Conservation (phyloP, 306 rosid species). For the Amphicarpaea edgeworthii region DNA sequence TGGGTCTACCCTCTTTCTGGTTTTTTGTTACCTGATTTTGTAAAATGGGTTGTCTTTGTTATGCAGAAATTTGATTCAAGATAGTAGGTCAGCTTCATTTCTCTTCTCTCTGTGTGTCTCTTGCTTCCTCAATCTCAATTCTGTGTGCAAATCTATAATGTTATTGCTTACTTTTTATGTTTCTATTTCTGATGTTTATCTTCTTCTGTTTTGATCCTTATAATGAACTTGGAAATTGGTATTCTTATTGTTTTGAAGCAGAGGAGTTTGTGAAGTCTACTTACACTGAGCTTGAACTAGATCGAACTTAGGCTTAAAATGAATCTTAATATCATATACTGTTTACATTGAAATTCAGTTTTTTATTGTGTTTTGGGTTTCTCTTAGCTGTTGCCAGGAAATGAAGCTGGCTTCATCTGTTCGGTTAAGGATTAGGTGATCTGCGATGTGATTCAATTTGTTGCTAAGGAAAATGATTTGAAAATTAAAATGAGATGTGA, state of each 20-base stretch:
- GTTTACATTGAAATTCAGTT: slow-evolving; percentile 41
- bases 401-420: slow-evolving; percentile 43
- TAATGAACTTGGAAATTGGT: slow-evolving; percentile 14
- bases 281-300: slow-evolving; percentile 44
- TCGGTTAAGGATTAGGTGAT: slow-evolving; percentile 41
- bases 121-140: slow-evolving; percentile 38
- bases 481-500: slow-evolving; percentile 4
- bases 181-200: slow-evolving; percentile 27
- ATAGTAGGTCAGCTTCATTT: slow-evolving; percentile 55
- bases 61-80: slow-evolving; percentile 43
- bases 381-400: neutral
- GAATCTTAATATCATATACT: slow-evolving; percentile 8
- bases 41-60: slow-evolving; percentile 43
- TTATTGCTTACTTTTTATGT: neutral
- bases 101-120: slow-evolving; percentile 31
- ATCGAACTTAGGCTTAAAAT: slow-evolving; percentile 7
- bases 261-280: slow-evolving; percentile 28
- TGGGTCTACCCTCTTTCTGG: slow-evolving; percentile 39
- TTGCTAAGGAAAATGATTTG: slow-evolving; percentile 41
- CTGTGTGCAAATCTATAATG: slow-evolving; percentile 13
- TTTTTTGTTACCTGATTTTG: slow-evolving; percentile 47
- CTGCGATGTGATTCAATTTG: slow-evolving; percentile 31
- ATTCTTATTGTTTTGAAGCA: slow-evolving; percentile 31
- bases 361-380: slow-evolving; percentile 37
- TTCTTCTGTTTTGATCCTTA: slow-evolving; percentile 34